Conservation (phyloP, 2,329 filamentous ascomycete species). For the Gaeumannomyces tritici region DNA sequence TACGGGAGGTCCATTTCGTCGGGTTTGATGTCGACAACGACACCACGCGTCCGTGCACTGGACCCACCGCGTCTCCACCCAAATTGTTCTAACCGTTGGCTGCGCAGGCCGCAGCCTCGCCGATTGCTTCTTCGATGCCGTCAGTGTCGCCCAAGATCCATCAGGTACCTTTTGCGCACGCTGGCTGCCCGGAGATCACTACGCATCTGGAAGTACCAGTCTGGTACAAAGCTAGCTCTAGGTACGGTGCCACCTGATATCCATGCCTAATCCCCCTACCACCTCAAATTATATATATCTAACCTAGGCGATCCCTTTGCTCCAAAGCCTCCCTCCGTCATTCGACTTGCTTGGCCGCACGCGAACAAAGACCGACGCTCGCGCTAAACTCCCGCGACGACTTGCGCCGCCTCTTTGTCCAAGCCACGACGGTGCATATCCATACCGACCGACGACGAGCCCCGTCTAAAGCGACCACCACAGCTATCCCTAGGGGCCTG, state of each 20-base stretch:
- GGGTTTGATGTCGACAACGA: too few species aligned
- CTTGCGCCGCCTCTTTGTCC: neutral
- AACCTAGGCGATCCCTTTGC: neutral
- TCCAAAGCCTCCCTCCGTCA: neutral
- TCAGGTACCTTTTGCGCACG: neutral
- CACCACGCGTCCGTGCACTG: too few species aligned
- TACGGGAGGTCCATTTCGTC: too few species aligned
- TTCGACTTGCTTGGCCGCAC: neutral
- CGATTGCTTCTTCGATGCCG: neutral
- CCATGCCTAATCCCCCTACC: neutral
- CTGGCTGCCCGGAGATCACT: neutral
- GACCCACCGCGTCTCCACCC: neutral
- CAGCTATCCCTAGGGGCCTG: neutral
- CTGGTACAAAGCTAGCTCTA: neutral
- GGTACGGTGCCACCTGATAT: too few species aligned
- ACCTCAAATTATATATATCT: neutral
- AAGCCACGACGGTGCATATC: neutral
- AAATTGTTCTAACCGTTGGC: neutral
- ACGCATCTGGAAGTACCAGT: too few species aligned
- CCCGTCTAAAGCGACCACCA: neutral
- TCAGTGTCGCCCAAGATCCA: neutral
- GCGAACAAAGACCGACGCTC: neutral
- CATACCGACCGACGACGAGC: neutral
- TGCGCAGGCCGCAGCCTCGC: neutral
- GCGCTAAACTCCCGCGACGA: neutral